Percentiles rank a stretch among this genome's conserved stretches.
These are phyloP conservation scores for Dianthus caryophyllus DNA, from an alignment of 148 eudicot species.

Conservation along the genomic window DNA sequence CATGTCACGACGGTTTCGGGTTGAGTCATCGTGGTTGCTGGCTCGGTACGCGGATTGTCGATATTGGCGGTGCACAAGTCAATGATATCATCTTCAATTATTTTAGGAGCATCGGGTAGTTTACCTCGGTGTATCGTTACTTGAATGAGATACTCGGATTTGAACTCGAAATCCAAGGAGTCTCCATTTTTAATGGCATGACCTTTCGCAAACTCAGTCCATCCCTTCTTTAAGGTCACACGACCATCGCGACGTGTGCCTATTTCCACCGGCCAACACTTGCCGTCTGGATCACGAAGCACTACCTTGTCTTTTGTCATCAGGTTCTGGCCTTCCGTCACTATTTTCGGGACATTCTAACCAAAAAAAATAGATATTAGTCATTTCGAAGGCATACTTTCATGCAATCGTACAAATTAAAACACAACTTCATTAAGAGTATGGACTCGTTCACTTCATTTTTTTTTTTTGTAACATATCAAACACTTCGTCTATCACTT, in stretches of 20 bases:
- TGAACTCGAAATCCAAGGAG: constrained; percentile 19
- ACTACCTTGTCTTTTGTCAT: constrained; percentile 15
- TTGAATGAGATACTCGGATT: constrained; percentile 18
- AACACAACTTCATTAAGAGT: not conserved
- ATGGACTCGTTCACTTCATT: too few relatives aligned
- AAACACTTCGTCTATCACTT: too few relatives aligned
- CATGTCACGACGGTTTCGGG: constrained; percentile 1
- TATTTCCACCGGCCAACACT: constrained; percentile 30
- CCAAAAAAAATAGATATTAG: not conserved
- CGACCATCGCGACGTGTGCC: constrained; percentile 12
- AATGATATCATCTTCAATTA: not conserved
- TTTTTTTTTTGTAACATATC: too few relatives aligned
- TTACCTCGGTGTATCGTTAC: constrained; percentile 14
- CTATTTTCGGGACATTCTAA: constrained; percentile 22
- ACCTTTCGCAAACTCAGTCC: constrained; percentile 30
- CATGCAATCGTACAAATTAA: not conserved
- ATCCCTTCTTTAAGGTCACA: constrained; percentile 22
- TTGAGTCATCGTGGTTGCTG: constrained; percentile 1
- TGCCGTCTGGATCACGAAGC: constrained; percentile 27
- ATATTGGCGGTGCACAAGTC: not conserved
- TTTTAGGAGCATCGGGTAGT: not conserved
- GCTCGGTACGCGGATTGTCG: not conserved
- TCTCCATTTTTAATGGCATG: constrained; percentile 20
- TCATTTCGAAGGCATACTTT: not conserved
- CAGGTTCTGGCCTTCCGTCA: constrained; percentile 17